Evolutionary conservation across 1,139 yeast species (phyloP), one percentile per base, ranked within the genome.

Genomic region (Suhomyces terraborum): DNA sequence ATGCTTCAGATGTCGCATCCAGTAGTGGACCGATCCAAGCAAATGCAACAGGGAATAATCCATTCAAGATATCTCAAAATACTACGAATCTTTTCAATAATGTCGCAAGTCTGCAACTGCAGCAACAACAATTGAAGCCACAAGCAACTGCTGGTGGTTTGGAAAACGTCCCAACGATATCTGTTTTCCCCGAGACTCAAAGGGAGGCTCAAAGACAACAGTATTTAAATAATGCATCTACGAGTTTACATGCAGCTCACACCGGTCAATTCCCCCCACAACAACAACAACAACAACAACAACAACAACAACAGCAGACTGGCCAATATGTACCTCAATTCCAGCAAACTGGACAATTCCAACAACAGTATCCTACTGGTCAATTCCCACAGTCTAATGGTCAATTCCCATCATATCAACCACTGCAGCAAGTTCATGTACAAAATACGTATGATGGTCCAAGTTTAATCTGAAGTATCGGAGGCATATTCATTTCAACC

Each of bases 81-180:
- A 71, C 77, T 1, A 53, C 65, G 24, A 55, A 56, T 31, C 59
- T 69, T 31, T 71, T 72, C 47, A 51, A 64, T 39, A 51, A 52
- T 26, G 66, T 57, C 14, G 51, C 55, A 10, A 35, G 47, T 18
- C 41, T 49, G 23, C 51, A 52, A 13, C 45, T 47, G 19, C 55
- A 56, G 46, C 61, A 49, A 21, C 62, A 52, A 29, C 61, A 59
- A 13, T 46, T 77, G 38, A 63, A 66, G 45, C 66, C 72, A 9
- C 84, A 79, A 52, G 70, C 77, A 3, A 82, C 88, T 2, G 84
- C 86, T 16, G 88, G 88, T 4, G 88, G 88, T 0, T 69, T 80
- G 44, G 88, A 82, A 55, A 66, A 67, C 40, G 52, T 81, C 29
- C 82, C 82, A 3, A 82, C 88, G 0, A 60, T 78, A 3, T 75